phyloP scores from a whole-genome alignment of 805 yeast genomes.

The Millerozyma miso region DNA sequence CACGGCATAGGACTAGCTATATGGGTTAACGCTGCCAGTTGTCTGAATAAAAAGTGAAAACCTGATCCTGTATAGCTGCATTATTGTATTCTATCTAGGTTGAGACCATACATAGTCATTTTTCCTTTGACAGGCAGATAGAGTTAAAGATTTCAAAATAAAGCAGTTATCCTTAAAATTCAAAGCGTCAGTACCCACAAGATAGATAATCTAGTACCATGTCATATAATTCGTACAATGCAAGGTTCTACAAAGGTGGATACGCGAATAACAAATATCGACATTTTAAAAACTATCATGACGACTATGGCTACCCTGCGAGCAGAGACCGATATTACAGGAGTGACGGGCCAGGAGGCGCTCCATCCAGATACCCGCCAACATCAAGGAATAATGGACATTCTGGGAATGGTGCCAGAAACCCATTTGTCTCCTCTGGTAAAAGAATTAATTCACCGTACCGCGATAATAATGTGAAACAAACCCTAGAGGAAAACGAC shows the following conservation, averaged over 20 bases:
- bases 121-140: neutral
- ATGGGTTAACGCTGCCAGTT: too few species aligned
- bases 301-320: neutral
- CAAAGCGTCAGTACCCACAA: neutral
- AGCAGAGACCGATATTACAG: neutral
- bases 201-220: neutral
- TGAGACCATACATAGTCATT: neutral
- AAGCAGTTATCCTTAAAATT: neutral
- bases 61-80: too few species aligned
- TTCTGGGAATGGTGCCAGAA: neutral
- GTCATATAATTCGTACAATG: constrained; percentile 7
- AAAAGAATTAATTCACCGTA: neutral
- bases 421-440: neutral
- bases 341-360: neutral
- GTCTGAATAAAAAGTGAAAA: too few species aligned
- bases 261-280: constrained; percentile 3
- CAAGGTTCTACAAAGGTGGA: constrained; percentile 5
- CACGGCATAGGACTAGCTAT: too few species aligned
- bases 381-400: neutral
- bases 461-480: neutral
- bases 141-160: neutral
- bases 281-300: constrained; percentile 1
- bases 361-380: neutral
- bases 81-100: neutral
- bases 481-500: neutral